Base-by-base conservation (phyloP, 2,329 filamentous ascomycete genomes). In the Pestalotiopsis sp. region DNA sequence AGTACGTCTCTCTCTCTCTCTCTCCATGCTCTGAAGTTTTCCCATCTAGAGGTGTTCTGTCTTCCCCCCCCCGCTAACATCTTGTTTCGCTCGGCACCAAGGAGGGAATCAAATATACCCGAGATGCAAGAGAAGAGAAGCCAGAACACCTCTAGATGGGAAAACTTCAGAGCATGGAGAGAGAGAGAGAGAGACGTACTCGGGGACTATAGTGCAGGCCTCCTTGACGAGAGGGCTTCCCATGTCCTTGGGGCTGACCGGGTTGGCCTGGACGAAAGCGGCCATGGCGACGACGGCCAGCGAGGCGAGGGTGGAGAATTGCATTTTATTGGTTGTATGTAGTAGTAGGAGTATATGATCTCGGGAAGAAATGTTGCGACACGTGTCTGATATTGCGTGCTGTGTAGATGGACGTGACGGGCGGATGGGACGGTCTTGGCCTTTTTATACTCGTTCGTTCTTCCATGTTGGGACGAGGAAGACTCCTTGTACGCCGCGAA, bases 201-300 rank as follows among this genome's bases (percentile, higher is more conserved):
- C 56, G 17, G 67, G 67, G 13, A 65, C 7, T 0, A 61, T 38
- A 2, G 20, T 14, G 25, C 67, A 65, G 3, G 27, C 31, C 2
- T 39, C 38, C 49, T 64, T 56, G 66, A 39, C 38, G 2, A 58
- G 60, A n/a, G 38, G 6, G 11, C 38, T 27, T 1, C 17, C 25
- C 2, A 27, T 14, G 23, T 45, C 66, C 20, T 23, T 12, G 38
- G 38, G 39, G 52, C 38, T 58, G 27, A 68, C 25, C 12, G 61
- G 67, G 23, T 38, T 27, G 52, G 67, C 62, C 38, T 65, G 62
- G 11, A 68, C 56, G 39, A 66, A 41, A 20, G 66, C 66, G 9
- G 62, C 62, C 13, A 59, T 31, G 11, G 31, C 56, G 31, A 69
- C 39, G 20, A 65, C 23, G 39, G 62, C n/a, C 5, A 39, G 56